Conservation (phyloP, 2,329 filamentous ascomycete genomes). For the Septoria petroselini region DNA sequence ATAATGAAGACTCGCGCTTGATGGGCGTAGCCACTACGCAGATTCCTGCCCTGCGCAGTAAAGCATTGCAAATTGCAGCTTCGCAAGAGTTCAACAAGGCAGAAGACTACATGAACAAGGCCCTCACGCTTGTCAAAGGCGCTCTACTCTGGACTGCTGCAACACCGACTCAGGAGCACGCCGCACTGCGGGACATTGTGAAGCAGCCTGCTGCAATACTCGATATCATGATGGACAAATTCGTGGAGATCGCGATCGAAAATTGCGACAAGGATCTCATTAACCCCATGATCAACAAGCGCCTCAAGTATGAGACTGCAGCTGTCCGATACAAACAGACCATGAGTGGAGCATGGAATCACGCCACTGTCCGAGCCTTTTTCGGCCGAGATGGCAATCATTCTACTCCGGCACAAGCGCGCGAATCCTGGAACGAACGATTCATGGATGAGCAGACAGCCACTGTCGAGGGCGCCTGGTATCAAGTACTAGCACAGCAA, state of each 20-base stretch:
- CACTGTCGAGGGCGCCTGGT: constrained; percentile 1
- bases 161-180: neutral
- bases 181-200: constrained; percentile 6
- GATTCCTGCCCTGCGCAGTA: constrained; percentile 24
- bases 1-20: neutral
- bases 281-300: constrained; percentile 9
- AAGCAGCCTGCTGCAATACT: constrained; percentile 1
- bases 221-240: constrained; percentile 2
- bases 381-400: constrained; percentile 25
- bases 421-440: constrained; percentile 27
- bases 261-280: constrained; percentile 6
- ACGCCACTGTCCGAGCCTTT: constrained; percentile 25
- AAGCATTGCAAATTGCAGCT: constrained; percentile 22
- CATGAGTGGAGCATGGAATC: constrained; percentile 9
- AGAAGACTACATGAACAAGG: constrained; percentile 18
- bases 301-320: neutral
- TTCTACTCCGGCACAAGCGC: constrained; percentile 3
- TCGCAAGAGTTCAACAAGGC: constrained; percentile 11
- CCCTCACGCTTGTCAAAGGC: constrained; percentile 17
- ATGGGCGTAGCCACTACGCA: constrained; percentile 23
- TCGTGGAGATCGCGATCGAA: neutral
- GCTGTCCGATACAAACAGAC: neutral
- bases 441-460: constrained; percentile 18
- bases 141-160: constrained; percentile 19
- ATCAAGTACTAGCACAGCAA: neutral